Evolutionary conservation across 176 grass and related monocot genomes (phyloP), one percentile per base, ranked within the genome.

Genomic region (Tillandsia leiboldiana): DNA sequence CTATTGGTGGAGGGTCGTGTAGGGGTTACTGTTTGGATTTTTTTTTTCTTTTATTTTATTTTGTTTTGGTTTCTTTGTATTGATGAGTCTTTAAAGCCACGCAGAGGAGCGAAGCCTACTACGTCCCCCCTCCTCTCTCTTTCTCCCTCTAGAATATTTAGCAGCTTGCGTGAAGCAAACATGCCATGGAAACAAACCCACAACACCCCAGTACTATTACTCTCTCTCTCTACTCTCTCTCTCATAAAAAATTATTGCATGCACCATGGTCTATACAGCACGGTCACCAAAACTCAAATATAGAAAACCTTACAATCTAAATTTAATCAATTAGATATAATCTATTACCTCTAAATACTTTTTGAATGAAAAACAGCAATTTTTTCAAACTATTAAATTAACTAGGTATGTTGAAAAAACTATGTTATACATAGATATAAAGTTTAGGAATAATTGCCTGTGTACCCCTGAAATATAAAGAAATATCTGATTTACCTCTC

Each of bases 71-170:
- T 87, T 85, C 84, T 78, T 74, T 81, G 88, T 78, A 84, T 88
- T 88, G 88, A 89, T 89, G 83, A 91, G 83, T 86, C 92, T 96
- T 96, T 85, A 96, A 96, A 92, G 92, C 88, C 88, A 96, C 92
- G 92, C 82, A 83, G 91, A 79, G 88, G 78, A 89, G 67, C 69
- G 28, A 76, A 83, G 72, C 83, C 85, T 83, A 80, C 83, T 82
- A 67, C 85, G 11, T 29, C 73, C 68, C 27, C 67, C 75, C 73
- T 81, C 88, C 81, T 79, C 63, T 52, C 82, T 68, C 67, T 18
- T 65, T 79, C 81, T 84, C 80, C 87, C 69, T 75, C 61, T 72
- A 75, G 76, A 83, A 58, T 72, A 73, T 83, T 69, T 87, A 72
- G 89, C 86, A 77, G 75, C 76, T 97, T 97, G 93, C 93, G 89